phyloP scores from a whole-genome alignment of 2,329 filamentous ascomycete species.

The Colletotrichum zoysiae region DNA sequence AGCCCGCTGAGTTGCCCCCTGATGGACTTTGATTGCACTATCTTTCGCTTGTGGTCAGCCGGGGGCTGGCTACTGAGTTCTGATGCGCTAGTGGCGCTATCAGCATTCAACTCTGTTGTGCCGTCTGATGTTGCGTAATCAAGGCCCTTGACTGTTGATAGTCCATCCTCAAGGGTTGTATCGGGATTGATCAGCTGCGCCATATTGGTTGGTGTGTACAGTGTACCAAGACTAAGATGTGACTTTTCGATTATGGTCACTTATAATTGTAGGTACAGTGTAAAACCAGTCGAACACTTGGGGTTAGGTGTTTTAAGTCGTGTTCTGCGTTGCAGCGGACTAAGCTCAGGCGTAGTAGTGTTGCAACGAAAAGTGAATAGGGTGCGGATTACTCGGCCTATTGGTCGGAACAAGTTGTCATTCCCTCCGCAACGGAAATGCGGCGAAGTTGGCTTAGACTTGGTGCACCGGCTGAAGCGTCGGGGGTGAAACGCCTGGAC shows the following conservation, averaged over 20 bases:
- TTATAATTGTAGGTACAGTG: neutral
- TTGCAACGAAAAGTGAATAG: neutral
- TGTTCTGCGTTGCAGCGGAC: neutral
- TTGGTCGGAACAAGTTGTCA: conserved; percentile 12
- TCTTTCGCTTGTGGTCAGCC: neutral
- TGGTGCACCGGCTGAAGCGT: conserved; percentile 14
- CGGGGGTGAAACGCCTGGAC: conserved; percentile 8
- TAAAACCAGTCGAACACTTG: neutral
- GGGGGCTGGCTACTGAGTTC: neutral
- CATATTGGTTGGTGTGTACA: conserved; percentile 2
- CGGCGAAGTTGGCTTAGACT: neutral
- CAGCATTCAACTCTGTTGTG: conserved; percentile 25
- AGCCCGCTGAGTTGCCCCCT: conserved; percentile 29
- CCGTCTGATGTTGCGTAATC: conserved; percentile 24
- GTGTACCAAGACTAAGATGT: neutral
- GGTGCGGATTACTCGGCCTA: neutral
- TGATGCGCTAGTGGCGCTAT: conserved; percentile 36
- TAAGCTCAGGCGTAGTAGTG: neutral
- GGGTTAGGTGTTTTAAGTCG: conserved; percentile 18
- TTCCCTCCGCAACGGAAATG: neutral
- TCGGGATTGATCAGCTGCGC: neutral
- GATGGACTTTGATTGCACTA: conserved; percentile 14
- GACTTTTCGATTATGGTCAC: neutral
- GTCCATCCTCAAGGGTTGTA: neutral
- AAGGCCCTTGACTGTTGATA: neutral